phyloP scores from a whole-genome alignment of 768 basidiomycete species.

The Lactarius trivialis region DNA sequence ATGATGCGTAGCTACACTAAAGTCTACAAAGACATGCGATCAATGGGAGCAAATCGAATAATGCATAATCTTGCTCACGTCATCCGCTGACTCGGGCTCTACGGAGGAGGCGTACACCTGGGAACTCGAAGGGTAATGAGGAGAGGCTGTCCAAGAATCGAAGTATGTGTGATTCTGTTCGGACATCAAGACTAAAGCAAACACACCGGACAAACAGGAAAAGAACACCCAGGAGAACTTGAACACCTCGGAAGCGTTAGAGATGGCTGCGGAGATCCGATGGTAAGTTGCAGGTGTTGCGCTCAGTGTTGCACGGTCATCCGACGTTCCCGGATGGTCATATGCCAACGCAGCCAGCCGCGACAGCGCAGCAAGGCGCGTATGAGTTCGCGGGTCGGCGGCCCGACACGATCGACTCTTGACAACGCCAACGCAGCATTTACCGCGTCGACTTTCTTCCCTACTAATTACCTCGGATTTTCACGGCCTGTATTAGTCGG shows the following conservation, averaged over 20 bases:
- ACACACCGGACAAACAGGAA: neutral
- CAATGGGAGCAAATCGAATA: neutral
- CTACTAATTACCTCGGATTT: too few species aligned
- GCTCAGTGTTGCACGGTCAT: neutral
- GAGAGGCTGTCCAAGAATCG: neutral
- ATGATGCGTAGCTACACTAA: neutral
- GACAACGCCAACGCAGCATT: too few species aligned
- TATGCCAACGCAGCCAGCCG: neutral
- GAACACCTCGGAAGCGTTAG: neutral
- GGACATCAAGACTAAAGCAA: neutral
- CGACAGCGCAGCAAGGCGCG: too few species aligned
- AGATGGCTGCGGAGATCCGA: neutral
- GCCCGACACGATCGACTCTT: too few species aligned
- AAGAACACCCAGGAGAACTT: too few species aligned
- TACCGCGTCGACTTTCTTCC: too few species aligned
- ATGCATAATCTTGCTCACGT: slow-evolving; percentile 13
- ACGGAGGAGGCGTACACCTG: slow-evolving; percentile 15
- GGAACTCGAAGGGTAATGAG: neutral
- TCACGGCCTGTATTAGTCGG: too few species aligned
- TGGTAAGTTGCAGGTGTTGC: neutral
- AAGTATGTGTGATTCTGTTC: too few species aligned
- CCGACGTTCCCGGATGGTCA: neutral
- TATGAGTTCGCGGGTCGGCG: too few species aligned
- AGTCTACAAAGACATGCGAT: neutral
- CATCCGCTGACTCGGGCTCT: slow-evolving; percentile 18